Base-by-base conservation (phyloP, 371 early-diverging fungal genomes). In the Blastocladiella emersonii region DNA sequence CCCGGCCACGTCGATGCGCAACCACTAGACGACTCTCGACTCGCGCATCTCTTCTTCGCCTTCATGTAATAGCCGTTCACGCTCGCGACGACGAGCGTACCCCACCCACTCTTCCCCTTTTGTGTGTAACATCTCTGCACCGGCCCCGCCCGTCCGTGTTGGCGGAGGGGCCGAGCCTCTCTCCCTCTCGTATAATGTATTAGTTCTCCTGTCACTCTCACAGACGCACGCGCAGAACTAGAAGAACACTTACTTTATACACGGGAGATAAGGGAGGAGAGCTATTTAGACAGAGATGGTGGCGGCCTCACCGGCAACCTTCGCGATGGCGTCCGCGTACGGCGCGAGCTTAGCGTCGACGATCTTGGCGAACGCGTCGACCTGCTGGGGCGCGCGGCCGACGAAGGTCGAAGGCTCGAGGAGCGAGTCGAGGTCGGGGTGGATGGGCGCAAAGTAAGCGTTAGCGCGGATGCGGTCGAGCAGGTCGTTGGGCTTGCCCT, bases 361-460 rank as follows among this genome's bases (percentile, higher is more conserved):
- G 27, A 41, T 25, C 27, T 25, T 27, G 30, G 19, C 39, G 43
- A 59, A 59, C 44, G 13, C 3, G 44, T 59, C 60, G 41, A 93
- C 93, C 76, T 95, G 96, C 76, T 91, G 84, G 27, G 94, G 93
- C 37, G 98, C 96, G 65, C 95, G 82, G 39, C 98, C 98, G 64
- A 90, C 85, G 69, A 97, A 97, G 15, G 96, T 93, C 39, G 81
- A 78, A 8, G 95, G 93, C 59, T 94, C 90, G 70, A 97, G 77
- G 41, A 97, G 78, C 8, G 69, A 44, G 44, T 90, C 88, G 57
- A 97, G 78, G 64, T 86, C 71, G 27, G 49, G 27, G 43, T 19
- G 76, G 65, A 97, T 85, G 23, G 93, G 93, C 65, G 81, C 78
- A 73, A 97, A 97, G 80, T 97, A 97, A 53, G 77, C 72, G 23